Base-by-base conservation (phyloP, 2,329 filamentous ascomycete genomes). In the Volutella citrinella region DNA sequence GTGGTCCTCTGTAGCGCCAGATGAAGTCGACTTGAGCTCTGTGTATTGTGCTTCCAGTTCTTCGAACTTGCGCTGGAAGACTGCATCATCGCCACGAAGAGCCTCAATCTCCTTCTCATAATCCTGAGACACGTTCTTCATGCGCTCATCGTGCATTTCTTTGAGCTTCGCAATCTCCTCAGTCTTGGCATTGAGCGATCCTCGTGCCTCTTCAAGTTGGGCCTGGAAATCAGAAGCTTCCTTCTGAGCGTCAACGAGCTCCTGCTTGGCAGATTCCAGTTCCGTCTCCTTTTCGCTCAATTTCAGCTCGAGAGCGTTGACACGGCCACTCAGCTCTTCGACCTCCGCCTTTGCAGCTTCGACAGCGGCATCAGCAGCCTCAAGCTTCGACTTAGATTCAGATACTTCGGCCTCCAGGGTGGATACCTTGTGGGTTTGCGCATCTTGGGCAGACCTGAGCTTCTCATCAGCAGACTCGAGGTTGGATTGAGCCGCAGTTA, bases 81-180 rank as follows among this genome's bases (percentile, higher is more conserved):
- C 75, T 11, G 78, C 77, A 42, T 82, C 77, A 42, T 82, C 77
- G 15, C 76, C 78, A 36, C 73, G 71, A 12, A 82, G 69, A 37
- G 72, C 73, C 50, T 82, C 78, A 34, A 83, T 81, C 55, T 82
- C 78, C n/a, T 71, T 68, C 53, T 82, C 74, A 45, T 80, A 80
- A 45, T 82, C 78, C 43, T 74, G 65, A 2, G 76, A 77, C 34
- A 82, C 57, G 40, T 69, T 70, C 55, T 74, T 67, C 45, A 83
- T 66, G 51, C 78, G 74, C 45, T 73, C 68, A 40, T 76, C 68
- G 50, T 82, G 75, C 54, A 71, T 72, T 25, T 65, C 62, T 56
- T 78, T 71, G 40, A 80, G 57, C 51, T 70, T 69, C 11, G 68
- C 59, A 16, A 75, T 68, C 16, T 67, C 63, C 16, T 61, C 64